These are phyloP conservation scores for Lepidopterella palustris DNA, from an alignment of 495 filamentous ascomycete species.

Conservation along the genomic window DNA sequence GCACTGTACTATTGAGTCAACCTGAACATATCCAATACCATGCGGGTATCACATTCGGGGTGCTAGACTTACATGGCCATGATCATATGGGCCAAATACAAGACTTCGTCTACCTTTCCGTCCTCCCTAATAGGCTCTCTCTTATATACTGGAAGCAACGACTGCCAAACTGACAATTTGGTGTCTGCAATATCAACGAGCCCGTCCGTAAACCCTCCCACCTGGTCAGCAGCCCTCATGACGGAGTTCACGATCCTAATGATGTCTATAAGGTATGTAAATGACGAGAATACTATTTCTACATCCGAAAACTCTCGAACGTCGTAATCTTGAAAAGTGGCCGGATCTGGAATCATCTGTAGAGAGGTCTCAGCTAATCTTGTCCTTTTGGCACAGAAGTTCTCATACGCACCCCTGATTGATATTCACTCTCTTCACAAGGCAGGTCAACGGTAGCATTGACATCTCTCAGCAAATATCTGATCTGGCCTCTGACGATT, in stretches of 20 bases:
- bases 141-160: constrained; percentile 20
- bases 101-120: constrained; percentile 21
- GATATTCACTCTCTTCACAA: constrained; percentile 19
- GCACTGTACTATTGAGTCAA: constrained; percentile 1
- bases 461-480: constrained; percentile 10
- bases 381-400: neutral
- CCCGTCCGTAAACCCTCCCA: constrained; percentile 4
- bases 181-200: constrained; percentile 10
- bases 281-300: constrained; percentile 22
- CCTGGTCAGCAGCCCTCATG: neutral
- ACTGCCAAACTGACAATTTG: constrained; percentile 18
- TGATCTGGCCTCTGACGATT: constrained; percentile 6
- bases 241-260: constrained; percentile 1
- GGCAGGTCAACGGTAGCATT: constrained; percentile 14
- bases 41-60: neutral
- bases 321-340: constrained; percentile 16
- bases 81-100: constrained; percentile 21
- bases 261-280: constrained; percentile 17
- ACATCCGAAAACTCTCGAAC: constrained; percentile 17
- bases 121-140: constrained; percentile 15
- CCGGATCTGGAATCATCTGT: constrained; percentile 6
- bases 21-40: neutral
- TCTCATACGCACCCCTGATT: constrained; percentile 18
- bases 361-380: neutral
- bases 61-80: constrained; percentile 9